Evolutionary conservation across 768 basidiomycete species (phyloP).

Genomic region (Agaricus blazei): DNA sequence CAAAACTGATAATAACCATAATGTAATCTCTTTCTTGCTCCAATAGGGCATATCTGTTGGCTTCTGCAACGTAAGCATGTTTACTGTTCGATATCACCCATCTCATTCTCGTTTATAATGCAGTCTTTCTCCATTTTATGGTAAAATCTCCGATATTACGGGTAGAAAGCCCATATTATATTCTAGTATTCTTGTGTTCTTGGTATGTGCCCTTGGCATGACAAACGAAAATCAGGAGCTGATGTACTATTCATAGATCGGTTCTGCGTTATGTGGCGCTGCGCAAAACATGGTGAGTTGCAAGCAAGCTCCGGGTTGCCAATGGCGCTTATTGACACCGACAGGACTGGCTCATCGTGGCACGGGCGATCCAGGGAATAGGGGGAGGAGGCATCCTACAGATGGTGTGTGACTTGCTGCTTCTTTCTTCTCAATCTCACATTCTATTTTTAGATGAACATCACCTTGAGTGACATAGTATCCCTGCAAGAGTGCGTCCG

Average conservation of each 20-base stretch:
- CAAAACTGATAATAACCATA: neutral
- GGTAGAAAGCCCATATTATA: constrained; percentile 68
- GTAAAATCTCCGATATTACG: constrained; percentile 64
- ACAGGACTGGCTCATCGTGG: constrained; percentile 66
- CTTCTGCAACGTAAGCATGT: constrained; percentile 41
- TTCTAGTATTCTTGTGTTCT: constrained; percentile 57
- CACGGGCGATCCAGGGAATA: constrained; percentile 77
- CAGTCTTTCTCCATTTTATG: constrained; percentile 67
- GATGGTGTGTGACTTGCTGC: constrained; percentile 34
- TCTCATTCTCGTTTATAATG: neutral
- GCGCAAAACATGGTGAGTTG: constrained; percentile 61
- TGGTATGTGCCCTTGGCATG: constrained; percentile 36
- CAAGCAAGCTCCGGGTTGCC: neutral
- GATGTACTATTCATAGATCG: constrained; percentile 39
- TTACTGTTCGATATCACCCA: neutral
- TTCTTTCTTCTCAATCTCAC: neutral
- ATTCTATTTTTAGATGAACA: constrained; percentile 42
- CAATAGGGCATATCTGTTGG: constrained; percentile 66
- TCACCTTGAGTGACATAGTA: constrained; percentile 81
- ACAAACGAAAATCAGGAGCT: neutral
- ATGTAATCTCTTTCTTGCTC: constrained; percentile 6
- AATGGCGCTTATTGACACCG: neutral
- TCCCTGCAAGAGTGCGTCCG: constrained; percentile 59
- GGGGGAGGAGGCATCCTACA: constrained; percentile 81
- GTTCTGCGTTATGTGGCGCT: constrained; percentile 77